Evolutionary conservation across 192 early-diverging fungal genomes (phyloP).

Genomic region (Kickxella alabastrina): DNA sequence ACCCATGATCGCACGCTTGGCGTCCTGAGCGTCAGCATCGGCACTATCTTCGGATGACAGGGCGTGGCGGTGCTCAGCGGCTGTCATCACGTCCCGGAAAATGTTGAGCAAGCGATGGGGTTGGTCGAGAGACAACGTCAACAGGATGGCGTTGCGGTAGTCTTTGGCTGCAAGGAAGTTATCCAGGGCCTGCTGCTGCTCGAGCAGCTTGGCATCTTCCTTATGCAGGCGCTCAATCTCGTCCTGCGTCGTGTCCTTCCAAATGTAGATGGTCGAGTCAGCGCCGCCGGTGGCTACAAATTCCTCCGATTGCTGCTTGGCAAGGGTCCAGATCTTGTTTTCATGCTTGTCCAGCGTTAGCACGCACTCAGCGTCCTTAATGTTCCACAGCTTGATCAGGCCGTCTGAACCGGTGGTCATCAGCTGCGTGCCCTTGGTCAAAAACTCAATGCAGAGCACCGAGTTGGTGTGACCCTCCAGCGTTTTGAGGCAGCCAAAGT

Average conservation of each 20-base stretch:
- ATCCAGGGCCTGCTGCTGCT: conserved; percentile 87
- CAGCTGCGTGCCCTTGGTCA: conserved; percentile 85
- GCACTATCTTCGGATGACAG: conserved; percentile 1
- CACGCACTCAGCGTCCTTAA: conserved; percentile 86
- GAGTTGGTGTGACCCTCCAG: conserved; percentile 99
- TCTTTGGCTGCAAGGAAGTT: conserved; percentile 85
- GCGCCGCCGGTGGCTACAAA: conserved; percentile 84
- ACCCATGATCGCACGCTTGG: conserved; percentile 25
- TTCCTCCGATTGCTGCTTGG: conserved; percentile 63
- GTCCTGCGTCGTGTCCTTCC: conserved; percentile 87
- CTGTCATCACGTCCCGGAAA: conserved; percentile 58
- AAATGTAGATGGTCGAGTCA: conserved; percentile 86
- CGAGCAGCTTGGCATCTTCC: conserved; percentile 60
- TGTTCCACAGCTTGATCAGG: conserved; percentile 94
- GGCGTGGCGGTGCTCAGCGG: conserved; percentile 33
- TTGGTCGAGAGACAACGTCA: conserved; percentile 87
- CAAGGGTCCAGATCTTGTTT: conserved; percentile 92
- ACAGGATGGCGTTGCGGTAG: conserved; percentile 84
- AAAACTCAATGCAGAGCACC: conserved; percentile 79
- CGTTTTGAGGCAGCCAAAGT: conserved; percentile 87
- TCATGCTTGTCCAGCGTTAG: conserved; percentile 90
- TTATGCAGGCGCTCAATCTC: conserved; percentile 72
- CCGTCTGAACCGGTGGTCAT: conserved; percentile 87
- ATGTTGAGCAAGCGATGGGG: conserved; percentile 79
- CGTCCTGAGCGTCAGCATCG: not conserved